Evolutionary conservation across 2,329 filamentous ascomycete genomes (phyloP), one percentile per base, ranked within the genome.

Genomic region (Juglanconis sp.): DNA sequence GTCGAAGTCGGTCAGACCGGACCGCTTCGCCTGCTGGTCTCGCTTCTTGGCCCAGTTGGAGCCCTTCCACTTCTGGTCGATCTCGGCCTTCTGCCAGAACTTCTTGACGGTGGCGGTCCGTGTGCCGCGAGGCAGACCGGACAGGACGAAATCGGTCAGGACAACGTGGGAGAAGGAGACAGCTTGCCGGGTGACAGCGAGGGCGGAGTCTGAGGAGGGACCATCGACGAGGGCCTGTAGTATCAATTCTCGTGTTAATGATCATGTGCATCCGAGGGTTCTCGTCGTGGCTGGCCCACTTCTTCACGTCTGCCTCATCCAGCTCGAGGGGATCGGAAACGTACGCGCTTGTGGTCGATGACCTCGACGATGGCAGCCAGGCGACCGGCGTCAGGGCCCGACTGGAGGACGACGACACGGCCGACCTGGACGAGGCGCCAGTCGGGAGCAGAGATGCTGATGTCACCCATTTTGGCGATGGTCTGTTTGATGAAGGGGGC

Each of bases 321-420:
- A 17, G 8, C n/a, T 47, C 30, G 47, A 47, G 40, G 17, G 35
- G 56, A 49, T 59, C 35, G 51, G 47, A 61, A 76, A 92, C 95
- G 78, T 96, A 99, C 95, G 83, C 95, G 92, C 88, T 96, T 97
- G 90, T 99, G 94, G 84, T 99, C 95, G 83, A 99, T 95, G 81
- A 99, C 98, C 88, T 99, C 94, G 81, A 96, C 92, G 76, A 99
- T 94, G 74, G 88, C 84, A 74, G 93, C 96, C 73, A 98, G 87
- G 78, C 91, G 91, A 83, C 93, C 93, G 71, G 84, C 82, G 83
- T 82, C 90, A 72, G 88, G 87, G 76, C 92, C 90, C 76, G 86
- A 82, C 80, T 91, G 89, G 83, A 98, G 88, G 79, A 96, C 87
- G 78, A 96, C 89, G 76, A 99, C 88, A 78, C 95, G 92, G 88